phyloP scores from a whole-genome alignment of 2,329 filamentous ascomycete genomes.

The Nothopassalora personata region DNA sequence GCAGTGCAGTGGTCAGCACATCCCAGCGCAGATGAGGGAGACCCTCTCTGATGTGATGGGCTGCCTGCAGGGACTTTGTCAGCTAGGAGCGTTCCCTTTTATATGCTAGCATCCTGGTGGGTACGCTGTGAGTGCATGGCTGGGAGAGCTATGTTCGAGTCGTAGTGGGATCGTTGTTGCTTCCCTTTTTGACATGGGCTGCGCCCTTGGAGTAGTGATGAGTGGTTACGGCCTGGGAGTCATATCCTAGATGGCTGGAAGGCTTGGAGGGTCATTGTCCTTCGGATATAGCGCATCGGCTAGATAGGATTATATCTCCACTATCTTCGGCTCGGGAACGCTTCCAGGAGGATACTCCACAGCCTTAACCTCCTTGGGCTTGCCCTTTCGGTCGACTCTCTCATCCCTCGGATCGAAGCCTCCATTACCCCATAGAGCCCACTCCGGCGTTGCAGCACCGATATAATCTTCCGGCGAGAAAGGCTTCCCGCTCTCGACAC shows the following conservation, averaged over 20 bases:
- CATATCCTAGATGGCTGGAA: too few relatives aligned
- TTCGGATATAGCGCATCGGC: not conserved
- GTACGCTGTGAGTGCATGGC: not conserved
- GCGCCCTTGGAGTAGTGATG: not conserved
- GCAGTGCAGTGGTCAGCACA: too few relatives aligned
- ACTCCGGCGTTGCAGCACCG: constrained; percentile 76
- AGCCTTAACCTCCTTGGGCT: constrained; percentile 5
- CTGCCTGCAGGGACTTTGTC: too few relatives aligned
- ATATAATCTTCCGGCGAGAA: constrained; percentile 91
- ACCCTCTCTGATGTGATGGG: too few relatives aligned
- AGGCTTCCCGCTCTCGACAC: constrained; percentile 61
- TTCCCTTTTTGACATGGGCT: not conserved
- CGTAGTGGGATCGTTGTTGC: not conserved
- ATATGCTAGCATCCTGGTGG: too few relatives aligned
- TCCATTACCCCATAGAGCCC: constrained; percentile 90
- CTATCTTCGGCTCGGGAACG: not conserved
- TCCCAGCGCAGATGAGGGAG: too few relatives aligned
- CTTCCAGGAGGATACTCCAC: constrained; percentile 1
- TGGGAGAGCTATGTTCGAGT: not conserved
- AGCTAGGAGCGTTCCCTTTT: too few relatives aligned
- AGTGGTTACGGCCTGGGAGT: not conserved
- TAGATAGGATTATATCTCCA: not conserved
- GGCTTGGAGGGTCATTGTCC: too few relatives aligned
- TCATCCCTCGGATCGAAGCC: constrained; percentile 90
- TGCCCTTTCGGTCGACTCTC: constrained; percentile 78